Evolutionary conservation across 352 stramenopile genomes (phyloP), one percentile per base, ranked within the genome.

Genomic region (Phytophthora quininea): DNA sequence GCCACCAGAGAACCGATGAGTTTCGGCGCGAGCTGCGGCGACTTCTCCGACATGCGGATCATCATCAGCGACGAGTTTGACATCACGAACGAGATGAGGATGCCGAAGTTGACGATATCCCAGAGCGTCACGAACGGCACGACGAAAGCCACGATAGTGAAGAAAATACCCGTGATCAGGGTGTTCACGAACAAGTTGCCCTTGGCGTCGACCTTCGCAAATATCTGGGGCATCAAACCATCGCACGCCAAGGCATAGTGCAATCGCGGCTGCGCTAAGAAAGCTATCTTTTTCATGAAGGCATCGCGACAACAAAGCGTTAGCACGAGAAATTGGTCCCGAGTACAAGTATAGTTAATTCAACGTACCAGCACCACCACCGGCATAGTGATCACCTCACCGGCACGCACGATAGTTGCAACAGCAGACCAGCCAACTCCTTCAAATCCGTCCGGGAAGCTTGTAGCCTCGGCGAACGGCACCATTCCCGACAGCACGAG

Each of bases 221-320:
- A 97, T n/a, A 96, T 79, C 59, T 73, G 49, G 40, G 93, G 92
- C 59, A 98, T 73, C 4, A 98, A 73, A n/a, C 93, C 93, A 67
- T 98, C 93, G 46, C 85, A 86, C 33, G 89, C 80, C 62, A 97
- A 79, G 10, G 90, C 89, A 64, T 89, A 96, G 68, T 96, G 90
- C 32, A 97, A 75, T 40, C 90, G 80, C n/a, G 90, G 92, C 54
- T 98, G 93, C 38, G 92, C 89, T 45, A 98, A 68, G 57, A 98
- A 88, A 43, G 82, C 89, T 33, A 98, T 84, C 19, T 24, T 24
- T 24, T 24, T 24, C 19, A 24, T 24, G 19, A 24, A 24, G 19
- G 19, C 19, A 24, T 24, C 19, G 19, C 19, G 19, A 24, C 19
- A 24, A 24, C 19, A 24, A 24, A 24, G 19, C 19, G 19, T 24